Base-by-base conservation (phyloP, 495 filamentous ascomycete species). In the Tuber melanosporum region DNA sequence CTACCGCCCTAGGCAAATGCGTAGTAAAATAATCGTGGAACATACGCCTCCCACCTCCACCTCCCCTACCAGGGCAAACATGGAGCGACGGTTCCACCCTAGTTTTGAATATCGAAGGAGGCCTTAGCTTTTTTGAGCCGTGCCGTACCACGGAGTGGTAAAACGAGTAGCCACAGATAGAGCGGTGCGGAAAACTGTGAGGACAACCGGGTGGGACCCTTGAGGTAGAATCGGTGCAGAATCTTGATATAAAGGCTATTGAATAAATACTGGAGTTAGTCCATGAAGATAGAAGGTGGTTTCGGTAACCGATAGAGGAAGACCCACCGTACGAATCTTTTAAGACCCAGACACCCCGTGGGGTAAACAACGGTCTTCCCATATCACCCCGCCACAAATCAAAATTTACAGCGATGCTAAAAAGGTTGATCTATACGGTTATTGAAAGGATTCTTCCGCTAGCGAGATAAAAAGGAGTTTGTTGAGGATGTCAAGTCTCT, bases 21-120 rank as follows among this genome's bases (percentile, higher is more conserved):
- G 95, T 97, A 47, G 98, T 92, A 83, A 99, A 99, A 87, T 99
- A 99, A 78, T 95, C 93, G 86, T 96, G 94, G 85, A 98, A 98
- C 77, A 86, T 84, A 42, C 91, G 91, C 57, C 44, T 47, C 14
- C 75, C 75, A 32, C 75, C 42, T 20, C 47, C 32, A 17, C 12
- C 46, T 20, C 47, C 69, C 17, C 57, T 36, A 17, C 12, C 26
- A 36, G 26, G 57, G 32, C 1, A 66, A 36, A 26, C 14, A 32
- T 36, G 57, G 57, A 66, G 26, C 15, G 17, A 19, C 5, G 57
- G 26, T 36, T 66, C 57, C 57, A 26, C 57, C 15, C 19, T 66
- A 15, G 57, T 3, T 26, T 14, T 26, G 14, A 66, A 26, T 19
- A 6, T 66, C 14, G 57, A 66, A 36, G n/a, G 57, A 62, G 57